Conservation (phyloP, 805 yeast species). For the Suhomyces vadensis region DNA sequence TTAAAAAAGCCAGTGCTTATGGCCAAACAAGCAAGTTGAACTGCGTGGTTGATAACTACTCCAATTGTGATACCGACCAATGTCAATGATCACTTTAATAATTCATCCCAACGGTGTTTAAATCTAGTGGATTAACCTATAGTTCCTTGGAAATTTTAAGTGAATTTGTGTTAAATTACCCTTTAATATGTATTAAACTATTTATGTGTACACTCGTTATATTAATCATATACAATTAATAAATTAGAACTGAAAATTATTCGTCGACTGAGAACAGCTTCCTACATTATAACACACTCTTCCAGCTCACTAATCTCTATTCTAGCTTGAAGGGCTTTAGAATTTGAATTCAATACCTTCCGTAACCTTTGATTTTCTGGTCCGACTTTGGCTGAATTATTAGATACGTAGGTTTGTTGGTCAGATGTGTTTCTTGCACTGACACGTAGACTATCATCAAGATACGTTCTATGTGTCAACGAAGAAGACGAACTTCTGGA, state of each 20-base stretch:
- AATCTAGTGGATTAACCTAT: background rate
- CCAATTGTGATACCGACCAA: conserved; percentile 31
- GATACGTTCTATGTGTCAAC: background rate
- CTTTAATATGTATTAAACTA: too few species aligned
- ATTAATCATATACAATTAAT: too few species aligned
- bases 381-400: too few species aligned
- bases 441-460: background rate
- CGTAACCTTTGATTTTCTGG: background rate
- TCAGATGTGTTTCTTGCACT: too few species aligned
- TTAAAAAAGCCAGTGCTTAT: conserved; percentile 21
- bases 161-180: too few species aligned
- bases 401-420: too few species aligned
- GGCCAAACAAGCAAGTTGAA: conserved; percentile 31
- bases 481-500: too few species aligned
- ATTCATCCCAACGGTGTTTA: background rate
- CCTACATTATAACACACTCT: background rate
- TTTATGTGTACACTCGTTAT: background rate
- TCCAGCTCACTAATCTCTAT: background rate
- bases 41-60: conserved; percentile 33
- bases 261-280: too few species aligned
- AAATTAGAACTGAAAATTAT: too few species aligned
- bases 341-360: too few species aligned
- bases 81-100: conserved; percentile 16
- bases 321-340: background rate
- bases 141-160: too few species aligned